A percentile compares a stretch with the other conserved stretches of the same genome.
These are phyloP conservation scores for Chlorella sp. DNA, from an alignment of 139 green algal species.

Conservation along the genomic window DNA sequence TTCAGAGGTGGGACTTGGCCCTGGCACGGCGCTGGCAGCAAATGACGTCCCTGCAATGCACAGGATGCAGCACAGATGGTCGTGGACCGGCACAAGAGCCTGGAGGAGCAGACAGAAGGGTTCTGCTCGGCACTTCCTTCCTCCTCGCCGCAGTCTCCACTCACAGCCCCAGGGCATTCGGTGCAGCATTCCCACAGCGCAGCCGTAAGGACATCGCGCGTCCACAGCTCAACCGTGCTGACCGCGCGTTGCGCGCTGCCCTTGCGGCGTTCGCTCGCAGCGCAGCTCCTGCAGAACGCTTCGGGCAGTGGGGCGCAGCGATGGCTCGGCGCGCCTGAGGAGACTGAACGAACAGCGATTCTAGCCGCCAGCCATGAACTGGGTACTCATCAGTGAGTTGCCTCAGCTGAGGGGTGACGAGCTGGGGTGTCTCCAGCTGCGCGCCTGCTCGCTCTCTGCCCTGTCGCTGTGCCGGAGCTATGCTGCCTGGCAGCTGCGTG, in stretches of 20 bases:
- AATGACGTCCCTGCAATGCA: too few species aligned
- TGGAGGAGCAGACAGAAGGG: too few species aligned
- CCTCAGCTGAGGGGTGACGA: background rate
- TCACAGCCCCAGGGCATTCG: too few species aligned
- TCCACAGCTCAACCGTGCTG: background rate
- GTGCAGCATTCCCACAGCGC: conserved; percentile 3
- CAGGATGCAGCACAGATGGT: too few species aligned
- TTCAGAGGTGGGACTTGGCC: too few species aligned
- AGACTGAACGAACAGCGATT: background rate
- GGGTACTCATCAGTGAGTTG: conserved; percentile 41
- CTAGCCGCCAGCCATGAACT: conserved; percentile 22
- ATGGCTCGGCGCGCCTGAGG: background rate
- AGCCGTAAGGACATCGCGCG: background rate
- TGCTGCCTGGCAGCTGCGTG: background rate
- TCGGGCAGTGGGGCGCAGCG: background rate
- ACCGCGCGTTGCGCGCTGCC: background rate
- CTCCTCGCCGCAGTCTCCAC: too few species aligned
- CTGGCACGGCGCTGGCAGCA: too few species aligned
- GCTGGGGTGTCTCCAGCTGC: background rate
- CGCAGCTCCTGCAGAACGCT: background rate
- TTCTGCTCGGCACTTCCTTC: too few species aligned
- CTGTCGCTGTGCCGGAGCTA: background rate
- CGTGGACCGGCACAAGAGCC: too few species aligned
- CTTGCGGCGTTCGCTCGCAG: background rate
- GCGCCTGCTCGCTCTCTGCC: background rate